Conservation (phyloP, 2,329 filamentous ascomycete genomes). For the Diplodia corticola region DNA sequence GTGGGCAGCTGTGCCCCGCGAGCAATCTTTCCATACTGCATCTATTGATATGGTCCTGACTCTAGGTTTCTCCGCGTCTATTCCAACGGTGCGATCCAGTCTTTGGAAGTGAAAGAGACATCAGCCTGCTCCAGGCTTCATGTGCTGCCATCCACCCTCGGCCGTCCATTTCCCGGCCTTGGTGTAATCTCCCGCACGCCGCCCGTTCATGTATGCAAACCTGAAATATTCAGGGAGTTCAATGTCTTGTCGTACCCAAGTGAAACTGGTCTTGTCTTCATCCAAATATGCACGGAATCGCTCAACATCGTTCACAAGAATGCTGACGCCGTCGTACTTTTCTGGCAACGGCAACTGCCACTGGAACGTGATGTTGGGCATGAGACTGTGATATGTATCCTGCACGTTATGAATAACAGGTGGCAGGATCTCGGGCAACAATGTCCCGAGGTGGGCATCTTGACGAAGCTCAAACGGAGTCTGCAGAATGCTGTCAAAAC, state of each 20-base stretch:
- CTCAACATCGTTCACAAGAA: conserved; percentile 85
- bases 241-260: conserved; percentile 54
- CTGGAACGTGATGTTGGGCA: conserved; percentile 64
- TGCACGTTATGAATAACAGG: conserved; percentile 50
- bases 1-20: too few species aligned
- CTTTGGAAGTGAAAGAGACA: not conserved
- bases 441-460: conserved; percentile 54
- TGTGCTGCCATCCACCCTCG: conserved; percentile 65
- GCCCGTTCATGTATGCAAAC: conserved; percentile 72
- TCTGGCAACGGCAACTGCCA: conserved; percentile 49
- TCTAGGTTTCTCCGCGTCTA: not conserved
- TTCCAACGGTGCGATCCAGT: not conserved
- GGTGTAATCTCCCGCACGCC: conserved; percentile 67
- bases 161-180: conserved; percentile 70
- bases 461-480: conserved; percentile 71
- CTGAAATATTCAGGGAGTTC: conserved; percentile 69
- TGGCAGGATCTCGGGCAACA: conserved; percentile 54
- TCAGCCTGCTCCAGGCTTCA: conserved; percentile 59
- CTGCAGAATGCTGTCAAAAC: conserved; percentile 85
- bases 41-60: not conserved
- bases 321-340: conserved; percentile 70
- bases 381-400: conserved; percentile 46
- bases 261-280: conserved; percentile 54
- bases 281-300: conserved; percentile 70
- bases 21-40: not conserved